Evolutionary conservation across 2,329 filamentous ascomycete species (phyloP).

Genomic region (Malbranchea zuffiana): DNA sequence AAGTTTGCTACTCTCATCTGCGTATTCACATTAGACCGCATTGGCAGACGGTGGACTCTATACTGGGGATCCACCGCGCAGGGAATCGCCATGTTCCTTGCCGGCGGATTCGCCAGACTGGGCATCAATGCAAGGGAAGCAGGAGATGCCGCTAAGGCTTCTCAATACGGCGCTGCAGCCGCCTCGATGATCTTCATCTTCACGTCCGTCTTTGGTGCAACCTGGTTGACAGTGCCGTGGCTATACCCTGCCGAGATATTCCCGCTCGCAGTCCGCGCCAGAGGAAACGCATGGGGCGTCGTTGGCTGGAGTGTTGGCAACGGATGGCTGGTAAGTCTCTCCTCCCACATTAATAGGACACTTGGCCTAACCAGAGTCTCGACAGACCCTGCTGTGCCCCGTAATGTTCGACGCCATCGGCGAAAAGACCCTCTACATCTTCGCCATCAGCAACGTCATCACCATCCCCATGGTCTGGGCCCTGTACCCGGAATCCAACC

Average conservation of each 20-base stretch:
- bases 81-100: constrained; percentile 56
- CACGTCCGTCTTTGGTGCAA: constrained; percentile 53
- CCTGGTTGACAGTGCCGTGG: constrained; percentile 50
- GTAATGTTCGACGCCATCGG: constrained; percentile 54
- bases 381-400: constrained; percentile 42
- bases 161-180: constrained; percentile 51
- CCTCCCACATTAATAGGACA: constrained; percentile 7
- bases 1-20: constrained; percentile 56
- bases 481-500: constrained; percentile 62
- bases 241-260: constrained; percentile 59
- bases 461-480: constrained; percentile 62
- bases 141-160: constrained; percentile 37
- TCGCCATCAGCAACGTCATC: constrained; percentile 55
- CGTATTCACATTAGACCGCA: constrained; percentile 58
- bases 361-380: constrained; percentile 2
- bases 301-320: constrained; percentile 68
- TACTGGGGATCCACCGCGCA: constrained; percentile 58
- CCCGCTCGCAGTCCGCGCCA: constrained; percentile 54
- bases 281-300: constrained; percentile 66
- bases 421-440: constrained; percentile 64
- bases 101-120: constrained; percentile 50
- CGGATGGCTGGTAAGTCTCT: constrained; percentile 45
- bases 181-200: constrained; percentile 62
- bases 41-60: constrained; percentile 57
- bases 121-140: constrained; percentile 40